Conservation (phyloP, 1,284 basidiomycete species). For the Boletus smithii region DNA sequence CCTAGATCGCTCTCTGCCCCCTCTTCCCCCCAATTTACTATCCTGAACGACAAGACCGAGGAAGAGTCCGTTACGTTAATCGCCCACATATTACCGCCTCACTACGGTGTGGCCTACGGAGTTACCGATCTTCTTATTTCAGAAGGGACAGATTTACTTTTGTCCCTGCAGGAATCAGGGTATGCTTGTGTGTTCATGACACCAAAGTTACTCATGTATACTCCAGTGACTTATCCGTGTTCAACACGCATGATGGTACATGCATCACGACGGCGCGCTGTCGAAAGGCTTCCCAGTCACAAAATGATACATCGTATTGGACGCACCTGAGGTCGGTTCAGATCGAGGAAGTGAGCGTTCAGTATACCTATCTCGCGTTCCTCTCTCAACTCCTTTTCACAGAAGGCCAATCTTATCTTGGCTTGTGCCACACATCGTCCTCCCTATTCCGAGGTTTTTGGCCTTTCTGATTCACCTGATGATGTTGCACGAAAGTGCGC, state of each 20-base stretch:
- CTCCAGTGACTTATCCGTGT: constrained; percentile 42
- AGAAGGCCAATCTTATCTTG: constrained; percentile 25
- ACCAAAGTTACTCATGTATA: constrained; percentile 8
- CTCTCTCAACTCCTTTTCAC: not conserved
- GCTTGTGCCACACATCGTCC: constrained; percentile 25
- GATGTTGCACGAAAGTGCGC: constrained; percentile 8
- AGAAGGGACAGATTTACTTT: constrained; percentile 41
- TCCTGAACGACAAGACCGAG: constrained; percentile 13
- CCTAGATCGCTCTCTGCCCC: constrained; percentile 43
- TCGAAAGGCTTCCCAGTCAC: not conserved
- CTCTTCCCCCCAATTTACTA: constrained; percentile 38
- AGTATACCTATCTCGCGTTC: not conserved
- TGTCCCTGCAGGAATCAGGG: constrained; percentile 47
- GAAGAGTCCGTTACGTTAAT: constrained; percentile 36
- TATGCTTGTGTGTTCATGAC: constrained; percentile 10
- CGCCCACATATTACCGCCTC: constrained; percentile 53
- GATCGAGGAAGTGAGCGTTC: constrained; percentile 19
- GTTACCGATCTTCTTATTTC: constrained; percentile 46
- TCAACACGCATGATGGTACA: constrained; percentile 43
- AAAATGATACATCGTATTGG: constrained; percentile 16
- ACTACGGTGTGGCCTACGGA: constrained; percentile 37
- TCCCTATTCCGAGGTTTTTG: constrained; percentile 25
- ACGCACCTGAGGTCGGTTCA: constrained; percentile 23
- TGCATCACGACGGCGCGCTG: constrained; percentile 38
- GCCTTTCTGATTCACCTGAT: constrained; percentile 18